A percentile compares a stretch with the other conserved stretches of the same genome.
Conservation (phyloP, 371 early-diverging fungal species). For the Blakeslea trispora region DNA sequence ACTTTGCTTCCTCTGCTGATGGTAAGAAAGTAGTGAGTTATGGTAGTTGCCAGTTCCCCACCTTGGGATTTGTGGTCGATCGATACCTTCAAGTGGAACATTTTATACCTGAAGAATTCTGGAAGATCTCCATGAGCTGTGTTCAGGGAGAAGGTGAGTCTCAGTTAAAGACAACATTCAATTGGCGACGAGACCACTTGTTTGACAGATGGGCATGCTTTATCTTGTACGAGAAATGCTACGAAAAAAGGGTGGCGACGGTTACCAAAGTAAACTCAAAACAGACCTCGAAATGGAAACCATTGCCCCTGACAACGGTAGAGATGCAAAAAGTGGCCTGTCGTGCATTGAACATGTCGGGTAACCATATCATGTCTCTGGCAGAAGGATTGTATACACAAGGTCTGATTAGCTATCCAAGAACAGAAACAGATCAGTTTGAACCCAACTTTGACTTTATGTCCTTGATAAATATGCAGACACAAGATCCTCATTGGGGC, state of each 20-base stretch:
- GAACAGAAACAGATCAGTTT: constrained; percentile 99
- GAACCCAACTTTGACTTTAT: constrained; percentile 76
- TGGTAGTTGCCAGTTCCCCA: constrained; percentile 99
- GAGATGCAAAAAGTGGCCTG: constrained; percentile 93
- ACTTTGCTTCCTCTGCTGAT: background rate
- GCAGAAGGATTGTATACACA: constrained; percentile 86
- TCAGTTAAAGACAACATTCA: constrained; percentile 58
- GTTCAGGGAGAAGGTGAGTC: constrained; percentile 17
- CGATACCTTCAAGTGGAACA: constrained; percentile 74
- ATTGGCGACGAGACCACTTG: constrained; percentile 76
- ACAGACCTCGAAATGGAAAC: constrained; percentile 84
- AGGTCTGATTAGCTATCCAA: constrained; percentile 98
- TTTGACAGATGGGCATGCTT: constrained; percentile 76
- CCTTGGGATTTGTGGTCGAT: constrained; percentile 98
- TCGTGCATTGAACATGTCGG: constrained; percentile 70
- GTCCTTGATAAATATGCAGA: constrained; percentile 69
- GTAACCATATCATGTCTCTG: constrained; percentile 86
- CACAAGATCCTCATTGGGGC: constrained; percentile 64
- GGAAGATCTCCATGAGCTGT: constrained; percentile 81
- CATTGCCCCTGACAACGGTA: constrained; percentile 94
- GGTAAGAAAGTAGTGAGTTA: constrained; percentile 77
- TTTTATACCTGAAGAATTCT: constrained; percentile 94
- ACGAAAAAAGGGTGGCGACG: constrained; percentile 59
- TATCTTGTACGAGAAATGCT: constrained; percentile 75
- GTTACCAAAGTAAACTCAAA: constrained; percentile 64